Evolutionary conservation across 768 basidiomycete genomes (phyloP).

Genomic region (Phylloporus arenicola): DNA sequence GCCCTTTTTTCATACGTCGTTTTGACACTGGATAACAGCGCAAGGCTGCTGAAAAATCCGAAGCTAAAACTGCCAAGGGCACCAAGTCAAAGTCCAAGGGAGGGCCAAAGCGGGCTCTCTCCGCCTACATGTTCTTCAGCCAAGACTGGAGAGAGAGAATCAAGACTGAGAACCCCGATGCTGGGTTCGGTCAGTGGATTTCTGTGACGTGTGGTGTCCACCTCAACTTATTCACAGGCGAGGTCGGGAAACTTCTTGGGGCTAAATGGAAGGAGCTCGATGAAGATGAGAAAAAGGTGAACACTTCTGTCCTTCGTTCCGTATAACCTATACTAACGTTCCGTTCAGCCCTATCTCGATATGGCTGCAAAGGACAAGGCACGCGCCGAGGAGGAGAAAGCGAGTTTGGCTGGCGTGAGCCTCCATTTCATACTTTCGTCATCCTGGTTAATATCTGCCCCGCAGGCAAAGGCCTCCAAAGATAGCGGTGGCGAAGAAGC

Average conservation of each 20-base stretch:
- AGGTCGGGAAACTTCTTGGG: slow-evolving; percentile 91
- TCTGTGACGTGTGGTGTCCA: not conserved
- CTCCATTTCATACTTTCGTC: not conserved
- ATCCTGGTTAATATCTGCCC: not conserved
- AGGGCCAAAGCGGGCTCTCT: slow-evolving; percentile 82
- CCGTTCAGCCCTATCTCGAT: slow-evolving; percentile 74
- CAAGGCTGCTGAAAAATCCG: slow-evolving; percentile 71
- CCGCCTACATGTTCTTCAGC: slow-evolving; percentile 99
- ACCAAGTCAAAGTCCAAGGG: slow-evolving; percentile 72
- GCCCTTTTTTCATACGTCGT: slow-evolving; percentile 1
- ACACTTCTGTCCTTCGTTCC: slow-evolving; percentile 7
- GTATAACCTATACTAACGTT: slow-evolving; percentile 2
- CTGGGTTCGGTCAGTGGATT: slow-evolving; percentile 68
- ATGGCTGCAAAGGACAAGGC: slow-evolving; percentile 83
- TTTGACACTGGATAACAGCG: slow-evolving; percentile 40
- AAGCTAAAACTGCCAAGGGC: slow-evolving; percentile 42
- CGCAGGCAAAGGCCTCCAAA: slow-evolving; percentile 32
- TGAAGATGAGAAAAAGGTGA: slow-evolving; percentile 86
- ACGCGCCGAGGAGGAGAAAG: slow-evolving; percentile 80
- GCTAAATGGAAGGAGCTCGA: slow-evolving; percentile 96
- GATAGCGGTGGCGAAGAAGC: slow-evolving; percentile 35
- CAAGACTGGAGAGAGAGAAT: slow-evolving; percentile 94
- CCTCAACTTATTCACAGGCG: slow-evolving; percentile 44
- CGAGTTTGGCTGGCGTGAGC: slow-evolving; percentile 37
- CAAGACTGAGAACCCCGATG: slow-evolving; percentile 94